These are phyloP conservation scores for Debaryomyces coudertii DNA, from an alignment of 1,139 yeast species.

Conservation along the genomic window DNA sequence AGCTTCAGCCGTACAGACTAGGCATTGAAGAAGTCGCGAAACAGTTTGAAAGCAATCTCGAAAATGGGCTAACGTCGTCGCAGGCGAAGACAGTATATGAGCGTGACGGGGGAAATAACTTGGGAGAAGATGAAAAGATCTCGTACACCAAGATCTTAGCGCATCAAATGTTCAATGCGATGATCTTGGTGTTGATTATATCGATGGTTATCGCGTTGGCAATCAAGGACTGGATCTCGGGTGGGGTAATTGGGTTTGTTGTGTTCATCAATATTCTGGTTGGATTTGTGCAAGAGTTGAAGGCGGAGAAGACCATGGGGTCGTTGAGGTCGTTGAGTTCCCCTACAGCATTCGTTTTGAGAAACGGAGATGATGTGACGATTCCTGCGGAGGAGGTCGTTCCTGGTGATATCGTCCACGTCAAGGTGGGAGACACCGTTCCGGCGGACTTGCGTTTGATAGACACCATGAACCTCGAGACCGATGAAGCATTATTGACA, in stretches of 20 bases:
- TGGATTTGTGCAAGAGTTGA: conserved; percentile 71
- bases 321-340: conserved; percentile 69
- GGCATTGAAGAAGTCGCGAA: conserved; percentile 37
- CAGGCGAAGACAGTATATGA: conserved; percentile 32
- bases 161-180: conserved; percentile 77
- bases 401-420: conserved; percentile 72
- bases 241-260: conserved; percentile 79
- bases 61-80: conserved; percentile 50
- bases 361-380: conserved; percentile 63
- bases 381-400: conserved; percentile 71
- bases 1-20: conserved; percentile 35
- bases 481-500: conserved; percentile 79
- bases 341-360: conserved; percentile 70
- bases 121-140: conserved; percentile 64
- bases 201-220: conserved; percentile 79
- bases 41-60: conserved; percentile 40
- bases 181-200: conserved; percentile 73
- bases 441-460: conserved; percentile 76
- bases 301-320: conserved; percentile 83
- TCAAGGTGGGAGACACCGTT: conserved; percentile 75
- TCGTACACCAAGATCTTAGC: conserved; percentile 61
- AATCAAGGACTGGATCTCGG: conserved; percentile 78
- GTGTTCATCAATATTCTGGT: conserved; percentile 66
- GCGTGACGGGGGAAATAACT: conserved; percentile 58
- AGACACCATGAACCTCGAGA: conserved; percentile 67